Base-by-base conservation (phyloP, 352 stramenopile genomes). In the Plasmopara viticola region DNA sequence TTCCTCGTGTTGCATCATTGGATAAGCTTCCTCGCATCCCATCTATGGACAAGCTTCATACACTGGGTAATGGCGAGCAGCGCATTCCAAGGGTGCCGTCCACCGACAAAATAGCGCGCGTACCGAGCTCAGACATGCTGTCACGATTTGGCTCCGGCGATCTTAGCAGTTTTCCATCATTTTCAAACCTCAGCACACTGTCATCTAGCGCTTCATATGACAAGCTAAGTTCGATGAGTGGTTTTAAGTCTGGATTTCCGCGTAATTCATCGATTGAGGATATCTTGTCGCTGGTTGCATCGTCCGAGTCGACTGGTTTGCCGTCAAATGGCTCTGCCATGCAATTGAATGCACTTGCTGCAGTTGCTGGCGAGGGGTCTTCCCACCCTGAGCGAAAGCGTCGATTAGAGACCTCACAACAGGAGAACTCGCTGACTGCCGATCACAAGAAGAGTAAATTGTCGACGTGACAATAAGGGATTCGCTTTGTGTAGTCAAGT, bases 251-350 rank as follows among this genome's bases (percentile, higher is more conserved):
- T 40, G 55, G 63, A 5, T 88, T 92, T 47, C 81, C 81, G 13
- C 81, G 81, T 29, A 92, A 92, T 60, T 93, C 83, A 17, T 93
- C 83, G 12, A 90, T 93, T 39, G 83, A 93, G 52, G 83, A 93
- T 51, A 93, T 93, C 60, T 53, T 93, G 44, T 93, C 83, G 49
- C 67, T 93, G 1, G 80, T 93, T 39, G 82, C 82, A 15, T 87
- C 78, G 31, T 90, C 79, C 3, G 79, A 90, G 62, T 76, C 67
- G n/a, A 68, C 64, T 4, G 66, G 74, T 37, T 43, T 80, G 40
- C 55, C 63, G 4, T 77, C 64, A 3, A 74, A 68, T 57, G 72
- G 73, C 35, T 90, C 78, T 15, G 72, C 73, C 44, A 44, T 90
- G 51, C 78, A 90, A 55, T 46, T 87, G 44, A 90, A 67, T 47